Percentiles rank a stretch among this genome's conserved stretches.
Evolutionary conservation across 306 rosid species (phyloP).

Genomic region (Adenanthera pavonina): DNA sequence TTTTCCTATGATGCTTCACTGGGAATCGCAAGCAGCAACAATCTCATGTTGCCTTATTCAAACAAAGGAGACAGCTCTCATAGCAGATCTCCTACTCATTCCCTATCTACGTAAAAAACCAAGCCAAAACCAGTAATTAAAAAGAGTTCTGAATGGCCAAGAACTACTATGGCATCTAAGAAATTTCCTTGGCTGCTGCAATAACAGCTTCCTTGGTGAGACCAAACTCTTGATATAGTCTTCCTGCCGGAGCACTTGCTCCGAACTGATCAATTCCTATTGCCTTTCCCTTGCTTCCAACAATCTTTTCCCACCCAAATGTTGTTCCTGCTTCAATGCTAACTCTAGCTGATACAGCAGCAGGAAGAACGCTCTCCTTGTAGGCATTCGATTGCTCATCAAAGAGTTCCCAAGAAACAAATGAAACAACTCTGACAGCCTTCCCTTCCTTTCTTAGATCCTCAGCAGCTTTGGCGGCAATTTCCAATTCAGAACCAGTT

Average conservation of each 20-base stretch:
- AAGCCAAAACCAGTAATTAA: neutral
- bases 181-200: conserved; percentile 80
- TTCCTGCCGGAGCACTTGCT: conserved; percentile 98
- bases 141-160: neutral
- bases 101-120: neutral
- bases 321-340: conserved; percentile 98
- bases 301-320: conserved; percentile 90
- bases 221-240: conserved; percentile 87
- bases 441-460: conserved; percentile 93
- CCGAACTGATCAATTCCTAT: conserved; percentile 93
- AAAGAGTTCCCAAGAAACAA: conserved; percentile 93
- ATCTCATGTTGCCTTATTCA: conserved; percentile 1
- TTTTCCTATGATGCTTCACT: neutral
- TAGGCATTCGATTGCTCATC: conserved; percentile 84
- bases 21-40: conserved; percentile 2
- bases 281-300: conserved; percentile 86
- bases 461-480: conserved; percentile 86
- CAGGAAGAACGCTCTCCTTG: conserved; percentile 95
- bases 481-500: conserved; percentile 97
- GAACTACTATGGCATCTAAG: conserved; percentile 25
- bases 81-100: neutral
- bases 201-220: conserved; percentile 90
- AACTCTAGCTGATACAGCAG: conserved; percentile 87
- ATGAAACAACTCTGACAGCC: conserved; percentile 87
- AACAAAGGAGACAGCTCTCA: neutral